A percentile compares a stretch with the other conserved stretches of the same genome.
Evolutionary conservation across 2,329 filamentous ascomycete species (phyloP).

Genomic region (Hypomyces rosellus): DNA sequence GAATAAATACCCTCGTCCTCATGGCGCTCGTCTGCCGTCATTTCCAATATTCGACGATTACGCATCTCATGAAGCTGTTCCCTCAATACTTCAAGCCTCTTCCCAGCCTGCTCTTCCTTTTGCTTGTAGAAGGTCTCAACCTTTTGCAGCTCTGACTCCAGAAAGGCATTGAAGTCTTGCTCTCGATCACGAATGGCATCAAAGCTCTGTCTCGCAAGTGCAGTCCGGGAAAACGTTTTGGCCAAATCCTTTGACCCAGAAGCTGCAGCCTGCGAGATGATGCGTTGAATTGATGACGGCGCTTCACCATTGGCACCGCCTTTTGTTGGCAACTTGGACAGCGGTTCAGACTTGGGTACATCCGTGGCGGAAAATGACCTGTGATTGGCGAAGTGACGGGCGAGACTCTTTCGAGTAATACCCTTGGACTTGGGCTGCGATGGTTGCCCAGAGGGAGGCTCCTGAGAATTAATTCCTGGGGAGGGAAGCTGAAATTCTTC

Average conservation of each 20-base stretch:
- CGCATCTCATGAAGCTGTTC: constrained; percentile 92
- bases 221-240: constrained; percentile 15
- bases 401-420: constrained; percentile 13
- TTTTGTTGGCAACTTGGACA: constrained; percentile 11
- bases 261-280: constrained; percentile 28
- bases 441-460: background rate
- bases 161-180: constrained; percentile 78
- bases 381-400: constrained; percentile 18
- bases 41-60: constrained; percentile 70
- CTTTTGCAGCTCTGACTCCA: constrained; percentile 82
- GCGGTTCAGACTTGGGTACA: constrained; percentile 7
- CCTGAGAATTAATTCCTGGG: constrained; percentile 41
- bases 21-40: constrained; percentile 39
- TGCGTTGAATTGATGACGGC: constrained; percentile 27
- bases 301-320: constrained; percentile 8
- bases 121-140: constrained; percentile 83
- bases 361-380: background rate
- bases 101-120: constrained; percentile 80
- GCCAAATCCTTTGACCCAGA: constrained; percentile 1
- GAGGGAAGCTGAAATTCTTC: constrained; percentile 47
- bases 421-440: constrained; percentile 11
- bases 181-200: constrained; percentile 66
- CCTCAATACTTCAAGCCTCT: constrained; percentile 63
- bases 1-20: constrained; percentile 12
- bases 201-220: constrained; percentile 28